These are phyloP conservation scores for Suhomyces guaymorum DNA, from an alignment of 1,139 yeast genomes.

Conservation along the genomic window DNA sequence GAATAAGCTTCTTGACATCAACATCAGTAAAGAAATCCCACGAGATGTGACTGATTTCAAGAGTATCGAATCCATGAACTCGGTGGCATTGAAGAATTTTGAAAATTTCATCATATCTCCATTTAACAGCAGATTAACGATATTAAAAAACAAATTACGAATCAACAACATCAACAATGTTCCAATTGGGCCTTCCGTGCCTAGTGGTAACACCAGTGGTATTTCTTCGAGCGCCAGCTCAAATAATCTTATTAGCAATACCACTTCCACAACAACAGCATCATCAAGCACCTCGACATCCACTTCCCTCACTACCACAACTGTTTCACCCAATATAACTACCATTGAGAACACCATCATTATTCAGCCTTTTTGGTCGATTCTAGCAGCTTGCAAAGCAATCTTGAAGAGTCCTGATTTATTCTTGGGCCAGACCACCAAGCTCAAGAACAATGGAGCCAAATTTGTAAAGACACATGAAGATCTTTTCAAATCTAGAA, in stretches of 20 bases:
- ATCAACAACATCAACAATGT: constrained; percentile 9
- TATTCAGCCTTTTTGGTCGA: constrained; percentile 68
- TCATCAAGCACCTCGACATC: constrained; percentile 16
- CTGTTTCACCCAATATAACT: constrained; percentile 25
- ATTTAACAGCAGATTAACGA: constrained; percentile 30
- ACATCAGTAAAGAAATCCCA: constrained; percentile 12
- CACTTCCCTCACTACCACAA: constrained; percentile 16
- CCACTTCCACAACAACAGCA: constrained; percentile 19
- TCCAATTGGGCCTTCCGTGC: constrained; percentile 5
- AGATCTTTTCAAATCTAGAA: constrained; percentile 10
- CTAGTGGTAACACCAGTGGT: constrained; percentile 1
- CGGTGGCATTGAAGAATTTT: constrained; percentile 56
- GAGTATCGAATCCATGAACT: constrained; percentile 22
- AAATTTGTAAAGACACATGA: constrained; percentile 23
- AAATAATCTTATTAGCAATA: not conserved
- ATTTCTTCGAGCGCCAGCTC: not conserved
- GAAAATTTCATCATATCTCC: constrained; percentile 52
- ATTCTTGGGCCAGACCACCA: constrained; percentile 21
- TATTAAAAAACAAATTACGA: constrained; percentile 13
- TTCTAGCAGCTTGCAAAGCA: constrained; percentile 61
- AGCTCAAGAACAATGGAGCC: constrained; percentile 19
- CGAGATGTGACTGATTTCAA: constrained; percentile 26
- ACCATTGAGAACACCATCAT: constrained; percentile 34
- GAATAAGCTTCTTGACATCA: constrained; percentile 16
- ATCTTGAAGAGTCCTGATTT: constrained; percentile 48